Conservation (phyloP, 2,329 filamentous ascomycete genomes). For the Trichoderma asperellum region DNA sequence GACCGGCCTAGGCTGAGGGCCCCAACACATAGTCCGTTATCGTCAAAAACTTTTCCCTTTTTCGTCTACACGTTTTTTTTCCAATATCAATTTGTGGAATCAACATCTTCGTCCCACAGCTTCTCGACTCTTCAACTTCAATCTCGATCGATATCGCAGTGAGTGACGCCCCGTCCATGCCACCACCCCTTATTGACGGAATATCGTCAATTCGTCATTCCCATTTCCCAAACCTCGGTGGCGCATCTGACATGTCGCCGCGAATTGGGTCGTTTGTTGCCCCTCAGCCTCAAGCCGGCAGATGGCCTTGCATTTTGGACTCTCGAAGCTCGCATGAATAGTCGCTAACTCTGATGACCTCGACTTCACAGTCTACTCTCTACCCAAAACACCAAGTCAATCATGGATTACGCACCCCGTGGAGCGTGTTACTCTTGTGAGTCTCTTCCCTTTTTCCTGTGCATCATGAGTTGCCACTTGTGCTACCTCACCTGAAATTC, state of each 20-base stretch:
- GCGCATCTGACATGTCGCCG: slow-evolving; percentile 9
- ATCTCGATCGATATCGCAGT: slow-evolving; percentile 12
- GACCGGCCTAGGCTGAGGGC: slow-evolving; percentile 33
- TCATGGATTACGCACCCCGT: slow-evolving; percentile 50
- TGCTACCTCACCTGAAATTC: slow-evolving; percentile 16
- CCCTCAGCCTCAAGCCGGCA: slow-evolving; percentile 26
- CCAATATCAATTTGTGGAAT: slow-evolving; percentile 29
- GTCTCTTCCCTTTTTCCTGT: slow-evolving; percentile 34
- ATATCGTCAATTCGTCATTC: not conserved
- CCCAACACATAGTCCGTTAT: slow-evolving; percentile 28
- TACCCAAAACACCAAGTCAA: slow-evolving; percentile 21
- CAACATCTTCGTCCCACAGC: slow-evolving; percentile 25
- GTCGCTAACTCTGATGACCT: slow-evolving; percentile 14
- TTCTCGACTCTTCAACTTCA: slow-evolving; percentile 37
- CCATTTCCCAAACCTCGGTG: not conserved
- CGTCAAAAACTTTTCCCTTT: slow-evolving; percentile 37
- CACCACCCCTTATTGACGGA: not conserved
- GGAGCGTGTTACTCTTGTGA: slow-evolving; percentile 59
- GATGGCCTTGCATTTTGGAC: slow-evolving; percentile 7
- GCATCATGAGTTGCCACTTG: slow-evolving; percentile 22
- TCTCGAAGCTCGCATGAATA: slow-evolving; percentile 8
- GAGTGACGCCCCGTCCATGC: not conserved
- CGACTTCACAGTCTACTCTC: not conserved
- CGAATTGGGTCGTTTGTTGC: slow-evolving; percentile 21
- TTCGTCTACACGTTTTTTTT: slow-evolving; percentile 31